Evolutionary conservation across 371 early-diverging fungal genomes (phyloP).

Genomic region (Mortierella sp.): DNA sequence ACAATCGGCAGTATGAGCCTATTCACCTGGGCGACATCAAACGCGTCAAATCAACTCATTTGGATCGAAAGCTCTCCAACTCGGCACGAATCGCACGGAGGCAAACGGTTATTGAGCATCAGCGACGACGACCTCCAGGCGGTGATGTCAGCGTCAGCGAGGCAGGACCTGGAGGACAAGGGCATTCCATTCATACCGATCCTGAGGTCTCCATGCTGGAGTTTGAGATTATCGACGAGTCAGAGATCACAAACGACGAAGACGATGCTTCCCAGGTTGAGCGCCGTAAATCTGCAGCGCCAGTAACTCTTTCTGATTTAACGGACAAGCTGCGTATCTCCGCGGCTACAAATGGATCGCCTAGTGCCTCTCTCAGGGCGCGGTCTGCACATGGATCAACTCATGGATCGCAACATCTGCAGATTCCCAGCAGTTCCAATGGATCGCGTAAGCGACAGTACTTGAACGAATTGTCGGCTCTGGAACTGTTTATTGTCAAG

Average conservation of each 20-base stretch:
- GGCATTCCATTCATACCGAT: neutral
- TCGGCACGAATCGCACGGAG: conserved; percentile 71
- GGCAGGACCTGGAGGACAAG: neutral
- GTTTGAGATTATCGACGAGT: conserved; percentile 55
- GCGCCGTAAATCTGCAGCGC: conserved; percentile 20
- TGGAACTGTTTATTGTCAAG: conserved; percentile 88
- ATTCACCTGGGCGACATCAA: conserved; percentile 72
- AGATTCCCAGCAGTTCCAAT: neutral
- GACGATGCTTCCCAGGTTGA: conserved; percentile 21
- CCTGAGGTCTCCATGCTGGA: conserved; percentile 33
- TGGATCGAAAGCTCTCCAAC: conserved; percentile 69
- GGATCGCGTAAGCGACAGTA: conserved; percentile 65
- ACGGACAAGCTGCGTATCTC: conserved; percentile 40
- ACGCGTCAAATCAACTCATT: conserved; percentile 72
- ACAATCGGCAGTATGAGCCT: conserved; percentile 59
- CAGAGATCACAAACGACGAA: conserved; percentile 35
- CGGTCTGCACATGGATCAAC: conserved; percentile 24
- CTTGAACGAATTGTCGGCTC: conserved; percentile 85
- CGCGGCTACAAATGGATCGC: conserved; percentile 4
- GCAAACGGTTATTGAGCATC: conserved; percentile 74
- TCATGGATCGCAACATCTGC: conserved; percentile 37
- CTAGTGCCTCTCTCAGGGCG: conserved; percentile 19
- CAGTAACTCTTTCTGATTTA: conserved; percentile 37
- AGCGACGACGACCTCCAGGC: conserved; percentile 19
- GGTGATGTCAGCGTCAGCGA: conserved; percentile 4